Percentiles rank a stretch among this genome's conserved stretches.
Evolutionary conservation across 805 yeast species (phyloP).

Genomic region (Teunomyces lycoperdinae): DNA sequence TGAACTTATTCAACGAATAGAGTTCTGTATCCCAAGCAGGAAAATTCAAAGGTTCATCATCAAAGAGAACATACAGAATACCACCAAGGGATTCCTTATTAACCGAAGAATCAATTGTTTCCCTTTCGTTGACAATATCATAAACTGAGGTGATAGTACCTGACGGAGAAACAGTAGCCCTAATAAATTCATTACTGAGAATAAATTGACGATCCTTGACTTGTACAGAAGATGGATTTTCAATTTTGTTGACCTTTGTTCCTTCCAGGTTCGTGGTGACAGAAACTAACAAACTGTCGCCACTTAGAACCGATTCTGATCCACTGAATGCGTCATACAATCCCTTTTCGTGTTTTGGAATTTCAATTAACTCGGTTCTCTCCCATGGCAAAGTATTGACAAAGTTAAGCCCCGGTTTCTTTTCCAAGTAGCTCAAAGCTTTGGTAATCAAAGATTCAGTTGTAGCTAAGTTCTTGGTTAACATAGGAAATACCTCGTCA

Average conservation of each 20-base stretch:
- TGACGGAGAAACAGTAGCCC: slow-evolving; percentile 49
- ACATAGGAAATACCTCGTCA: slow-evolving; percentile 78
- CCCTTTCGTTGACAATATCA: slow-evolving; percentile 57
- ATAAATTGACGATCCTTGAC: slow-evolving; percentile 41
- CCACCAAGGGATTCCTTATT: slow-evolving; percentile 54
- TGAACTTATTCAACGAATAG: slow-evolving; percentile 73
- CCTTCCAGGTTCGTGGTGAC: slow-evolving; percentile 18
- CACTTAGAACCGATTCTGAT: neutral
- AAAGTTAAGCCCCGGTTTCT: slow-evolving; percentile 8
- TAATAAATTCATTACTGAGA: slow-evolving; percentile 60
- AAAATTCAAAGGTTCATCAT: slow-evolving; percentile 87
- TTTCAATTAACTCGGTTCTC: slow-evolving; percentile 44
- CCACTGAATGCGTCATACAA: slow-evolving; percentile 13
- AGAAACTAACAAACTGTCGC: slow-evolving; percentile 16
- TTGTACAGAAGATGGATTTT: slow-evolving; percentile 48
- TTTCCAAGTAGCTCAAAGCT: slow-evolving; percentile 34
- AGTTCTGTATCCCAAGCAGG: slow-evolving; percentile 99
- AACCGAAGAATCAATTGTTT: slow-evolving; percentile 58
- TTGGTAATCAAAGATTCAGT: slow-evolving; percentile 52
- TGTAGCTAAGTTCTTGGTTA: slow-evolving; percentile 51
- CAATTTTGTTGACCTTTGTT: slow-evolving; percentile 17
- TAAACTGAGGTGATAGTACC: slow-evolving; percentile 61
- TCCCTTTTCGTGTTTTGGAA: slow-evolving; percentile 22
- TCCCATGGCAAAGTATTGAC: slow-evolving; percentile 68
- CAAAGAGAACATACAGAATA: slow-evolving; percentile 76